Base-by-base conservation (phyloP, 2,329 filamentous ascomycete species). In the Cladophialophora bantiana region DNA sequence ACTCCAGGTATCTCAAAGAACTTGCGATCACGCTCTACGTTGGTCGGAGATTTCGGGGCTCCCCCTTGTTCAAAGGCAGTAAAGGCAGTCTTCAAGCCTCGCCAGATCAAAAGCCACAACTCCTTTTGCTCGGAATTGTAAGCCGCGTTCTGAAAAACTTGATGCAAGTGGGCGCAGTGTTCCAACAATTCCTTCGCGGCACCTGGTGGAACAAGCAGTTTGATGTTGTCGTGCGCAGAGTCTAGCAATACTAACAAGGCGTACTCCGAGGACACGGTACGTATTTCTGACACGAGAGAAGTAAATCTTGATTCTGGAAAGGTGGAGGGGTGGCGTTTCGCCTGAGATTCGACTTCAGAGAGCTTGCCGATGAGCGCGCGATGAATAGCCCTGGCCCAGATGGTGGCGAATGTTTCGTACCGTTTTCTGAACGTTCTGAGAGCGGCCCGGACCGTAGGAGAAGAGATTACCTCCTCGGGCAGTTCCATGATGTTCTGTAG, bases 41-140 rank as follows among this genome's bases (percentile, higher is more conserved):
- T 45, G 9, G 59, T 55, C 7, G 59, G 59, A 48, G 59, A 56
- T 10, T 35, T 56, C 9, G 52, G 50, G 9, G 38, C 59, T 31
- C 26, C 59, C 10, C 59, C 59, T 15, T 13, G 18, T 26, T 65
- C 56, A 20, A 66, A 64, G n/a, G 59, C 34, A 48, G 56, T 50
- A 59, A 64, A 70, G 6, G 60, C 52, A 7, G 40, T 59, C 18
- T 66, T 67, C 40, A 72, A 52, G 50, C 45, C 65, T 34, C 62
- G 57, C 66, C 68, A 70, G 18, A 69, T 64, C 18, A 69, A 62
- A 38, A 69, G 65, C 68, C 68, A 70, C 32, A 72, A 52, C 34
- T 42, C 20, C 18, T 59, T 63, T 18, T 34, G 36, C 56, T 70
- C 68, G 12, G 64, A 64, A 31, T 53, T 53, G 40, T 70, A 70